Conservation (phyloP, 192 early-diverging fungal genomes). For the Podila minutissima region DNA sequence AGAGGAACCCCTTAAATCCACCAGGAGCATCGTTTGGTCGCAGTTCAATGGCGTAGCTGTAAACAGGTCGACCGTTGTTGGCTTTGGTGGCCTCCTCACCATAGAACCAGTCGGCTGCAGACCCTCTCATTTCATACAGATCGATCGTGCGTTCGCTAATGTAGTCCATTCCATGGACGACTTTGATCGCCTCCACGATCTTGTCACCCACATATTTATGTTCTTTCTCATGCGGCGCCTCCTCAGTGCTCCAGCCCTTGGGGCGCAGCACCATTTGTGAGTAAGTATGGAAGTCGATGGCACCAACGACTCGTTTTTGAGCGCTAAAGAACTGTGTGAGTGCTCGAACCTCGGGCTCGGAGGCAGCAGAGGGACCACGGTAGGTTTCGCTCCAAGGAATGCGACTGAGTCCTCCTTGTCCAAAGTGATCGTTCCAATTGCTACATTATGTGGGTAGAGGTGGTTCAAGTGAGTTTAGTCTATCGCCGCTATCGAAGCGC, state of each 20-base stretch:
- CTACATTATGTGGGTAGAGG: not conserved
- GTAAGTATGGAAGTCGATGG: slow-evolving; percentile 70
- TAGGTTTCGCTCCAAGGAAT: slow-evolving; percentile 53
- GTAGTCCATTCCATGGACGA: slow-evolving; percentile 59
- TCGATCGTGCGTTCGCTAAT: slow-evolving; percentile 52
- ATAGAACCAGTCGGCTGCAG: slow-evolving; percentile 65
- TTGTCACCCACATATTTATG: slow-evolving; percentile 51
- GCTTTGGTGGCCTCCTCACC: slow-evolving; percentile 38
- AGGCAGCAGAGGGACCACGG: slow-evolving; percentile 49
- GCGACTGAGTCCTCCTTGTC: slow-evolving; percentile 30
- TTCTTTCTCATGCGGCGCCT: slow-evolving; percentile 34
- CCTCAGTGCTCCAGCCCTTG: slow-evolving; percentile 48
- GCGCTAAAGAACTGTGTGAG: slow-evolving; percentile 57
- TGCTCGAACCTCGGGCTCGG: slow-evolving; percentile 58
- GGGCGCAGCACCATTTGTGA: slow-evolving; percentile 67
- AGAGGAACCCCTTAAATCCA: slow-evolving; percentile 61
- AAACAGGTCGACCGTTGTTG: slow-evolving; percentile 42
- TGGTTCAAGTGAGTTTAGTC: too few relatives aligned
- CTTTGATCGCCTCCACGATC: slow-evolving; percentile 52
- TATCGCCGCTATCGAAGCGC: too few relatives aligned
- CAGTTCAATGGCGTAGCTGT: slow-evolving; percentile 67
- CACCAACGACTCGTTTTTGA: slow-evolving; percentile 60
- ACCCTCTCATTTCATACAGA: slow-evolving; percentile 64
- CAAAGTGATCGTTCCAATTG: slow-evolving; percentile 57
- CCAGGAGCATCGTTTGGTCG: slow-evolving; percentile 49